Conservation (phyloP, 768 basidiomycete species). For the Suillus subluteus region DNA sequence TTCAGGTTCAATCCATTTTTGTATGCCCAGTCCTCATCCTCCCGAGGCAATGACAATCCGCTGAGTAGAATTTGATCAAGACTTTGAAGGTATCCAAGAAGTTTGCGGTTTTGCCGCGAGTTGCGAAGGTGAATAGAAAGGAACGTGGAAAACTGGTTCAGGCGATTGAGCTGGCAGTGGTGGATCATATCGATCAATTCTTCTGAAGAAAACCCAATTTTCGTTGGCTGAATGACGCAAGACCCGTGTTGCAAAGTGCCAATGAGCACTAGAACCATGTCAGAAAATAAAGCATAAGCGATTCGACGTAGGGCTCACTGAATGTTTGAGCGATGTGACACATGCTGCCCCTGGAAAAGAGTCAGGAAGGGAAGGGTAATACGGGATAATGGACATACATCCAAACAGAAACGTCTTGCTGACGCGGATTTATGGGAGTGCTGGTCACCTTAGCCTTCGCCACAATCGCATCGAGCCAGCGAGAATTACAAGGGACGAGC, state of each 20-base stretch:
- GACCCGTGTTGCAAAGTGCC: constrained; percentile 73
- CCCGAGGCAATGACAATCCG: constrained; percentile 64
- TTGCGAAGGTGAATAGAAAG: constrained; percentile 64
- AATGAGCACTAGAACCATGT: constrained; percentile 57
- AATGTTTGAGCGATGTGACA: constrained; percentile 80
- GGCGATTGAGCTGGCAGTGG: constrained; percentile 68
- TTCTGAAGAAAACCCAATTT: constrained; percentile 62
- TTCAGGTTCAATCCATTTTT: constrained; percentile 64
- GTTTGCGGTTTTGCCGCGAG: constrained; percentile 60
- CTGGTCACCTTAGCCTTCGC: constrained; percentile 61
- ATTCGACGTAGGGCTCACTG: constrained; percentile 50
- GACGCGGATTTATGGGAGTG: constrained; percentile 49
- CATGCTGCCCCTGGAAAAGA: constrained; percentile 71
- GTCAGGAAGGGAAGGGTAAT: constrained; percentile 37
- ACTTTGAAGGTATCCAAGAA: constrained; percentile 56
- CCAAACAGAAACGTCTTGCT: constrained; percentile 71
- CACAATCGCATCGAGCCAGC: constrained; percentile 65
- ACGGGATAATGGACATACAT: constrained; percentile 54
- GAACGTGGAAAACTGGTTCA: constrained; percentile 77
- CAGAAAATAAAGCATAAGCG: constrained; percentile 26
- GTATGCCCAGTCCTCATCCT: constrained; percentile 75
- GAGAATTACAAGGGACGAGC: constrained; percentile 70
- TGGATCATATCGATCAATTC: constrained; percentile 76
- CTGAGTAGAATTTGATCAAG: constrained; percentile 69
- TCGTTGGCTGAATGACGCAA: constrained; percentile 73